Percentiles rank a stretch among this genome's conserved stretches.
Conservation (phyloP, 345 rosid species). For the Lumnitzera racemosa region DNA sequence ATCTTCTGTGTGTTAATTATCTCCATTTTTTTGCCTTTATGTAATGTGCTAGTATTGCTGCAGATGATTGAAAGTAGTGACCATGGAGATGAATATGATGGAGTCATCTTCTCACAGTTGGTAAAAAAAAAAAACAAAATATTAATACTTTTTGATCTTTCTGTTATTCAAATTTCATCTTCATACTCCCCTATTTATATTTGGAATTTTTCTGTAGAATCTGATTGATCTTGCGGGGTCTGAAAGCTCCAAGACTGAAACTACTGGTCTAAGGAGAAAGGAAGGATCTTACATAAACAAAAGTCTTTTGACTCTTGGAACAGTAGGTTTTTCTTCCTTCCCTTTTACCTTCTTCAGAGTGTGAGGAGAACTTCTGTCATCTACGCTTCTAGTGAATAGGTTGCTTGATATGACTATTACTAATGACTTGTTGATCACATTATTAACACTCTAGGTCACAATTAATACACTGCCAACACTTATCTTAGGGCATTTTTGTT, state of each 20-base stretch:
- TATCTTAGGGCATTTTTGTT: no score
- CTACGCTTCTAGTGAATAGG: not conserved
- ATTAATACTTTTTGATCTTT: slow-evolving; percentile 5
- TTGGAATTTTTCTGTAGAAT: slow-evolving; percentile 46
- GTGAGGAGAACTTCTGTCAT: not conserved
- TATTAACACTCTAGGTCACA: no score
- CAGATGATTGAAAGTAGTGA: slow-evolving; percentile 99
- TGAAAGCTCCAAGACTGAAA: slow-evolving; percentile 99
- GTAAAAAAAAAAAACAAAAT: slow-evolving; percentile 44
- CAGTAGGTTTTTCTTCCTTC: slow-evolving; percentile 45
- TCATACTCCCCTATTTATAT: slow-evolving; percentile 4
- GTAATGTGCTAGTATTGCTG: slow-evolving; percentile 20
- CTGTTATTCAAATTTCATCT: not conserved
- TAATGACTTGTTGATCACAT: no score
- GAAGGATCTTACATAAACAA: slow-evolving; percentile 99
- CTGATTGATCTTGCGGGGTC: slow-evolving; percentile 99
- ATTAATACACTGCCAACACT: no score
- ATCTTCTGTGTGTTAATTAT: not conserved
- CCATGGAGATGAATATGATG: slow-evolving; percentile 91
- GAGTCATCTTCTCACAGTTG: slow-evolving; percentile 97
- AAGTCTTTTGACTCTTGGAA: slow-evolving; percentile 98
- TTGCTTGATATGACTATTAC: no score
- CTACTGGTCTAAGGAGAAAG: slow-evolving; percentile 93
- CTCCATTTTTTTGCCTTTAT: not conserved
- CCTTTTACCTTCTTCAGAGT: not conserved